Conservation (phyloP, 179 eudicot genomes). For the Kewa caespitosa region DNA sequence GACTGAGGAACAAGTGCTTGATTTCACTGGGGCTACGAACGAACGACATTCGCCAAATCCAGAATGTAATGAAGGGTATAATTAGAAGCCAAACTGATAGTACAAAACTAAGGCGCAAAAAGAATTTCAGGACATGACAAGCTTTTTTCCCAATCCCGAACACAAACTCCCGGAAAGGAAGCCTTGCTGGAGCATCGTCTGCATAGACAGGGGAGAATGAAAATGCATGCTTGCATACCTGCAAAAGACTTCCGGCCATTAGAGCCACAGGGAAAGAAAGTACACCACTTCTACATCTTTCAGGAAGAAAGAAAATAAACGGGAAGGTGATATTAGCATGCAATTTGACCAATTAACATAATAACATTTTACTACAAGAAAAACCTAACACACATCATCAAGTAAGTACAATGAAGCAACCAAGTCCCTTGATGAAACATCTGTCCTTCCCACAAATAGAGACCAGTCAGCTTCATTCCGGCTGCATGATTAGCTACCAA, state of each 20-base stretch:
- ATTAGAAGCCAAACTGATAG: slow-evolving; percentile 95
- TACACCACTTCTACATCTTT: neutral
- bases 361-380: neutral
- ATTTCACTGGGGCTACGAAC: slow-evolving; percentile 90
- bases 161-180: slow-evolving; percentile 86
- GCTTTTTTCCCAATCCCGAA: slow-evolving; percentile 85
- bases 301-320: neutral
- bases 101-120: slow-evolving; percentile 88
- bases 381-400: neutral
- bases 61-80: slow-evolving; percentile 92
- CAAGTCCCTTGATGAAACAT: neutral
- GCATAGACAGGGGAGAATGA: slow-evolving; percentile 97
- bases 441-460: neutral
- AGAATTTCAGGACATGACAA: slow-evolving; percentile 86
- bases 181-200: slow-evolving; percentile 85
- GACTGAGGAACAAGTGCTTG: slow-evolving; percentile 76
- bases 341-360: neutral
- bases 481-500: slow-evolving; percentile 23
- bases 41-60: slow-evolving; percentile 96
- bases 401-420: neutral
- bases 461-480: slow-evolving; percentile 24
- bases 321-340: neutral
- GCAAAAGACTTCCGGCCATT: slow-evolving; percentile 24
- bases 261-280: neutral
- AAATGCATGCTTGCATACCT: slow-evolving; percentile 98